Evolutionary conservation across 495 filamentous ascomycete species (phyloP).

Genomic region (Xylaria flabelliformis): DNA sequence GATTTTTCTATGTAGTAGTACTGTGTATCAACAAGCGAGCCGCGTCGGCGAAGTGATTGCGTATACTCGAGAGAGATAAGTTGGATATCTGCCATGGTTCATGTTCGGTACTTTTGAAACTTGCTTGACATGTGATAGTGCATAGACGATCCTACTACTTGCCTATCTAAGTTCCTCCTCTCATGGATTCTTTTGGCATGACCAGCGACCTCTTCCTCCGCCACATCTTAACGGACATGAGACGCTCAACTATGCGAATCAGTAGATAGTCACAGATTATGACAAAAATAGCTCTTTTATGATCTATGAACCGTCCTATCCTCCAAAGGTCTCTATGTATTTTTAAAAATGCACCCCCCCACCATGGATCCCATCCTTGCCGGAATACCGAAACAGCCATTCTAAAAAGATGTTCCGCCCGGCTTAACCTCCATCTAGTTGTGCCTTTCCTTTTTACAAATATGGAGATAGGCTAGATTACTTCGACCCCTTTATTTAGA

Average conservation of each 20-base stretch:
- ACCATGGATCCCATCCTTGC: slow-evolving; percentile 15
- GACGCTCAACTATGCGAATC: background rate
- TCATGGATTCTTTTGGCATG: too few species aligned
- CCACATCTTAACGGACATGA: background rate
- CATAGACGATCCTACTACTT: background rate
- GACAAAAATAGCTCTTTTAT: slow-evolving; percentile 14
- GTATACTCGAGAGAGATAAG: background rate
- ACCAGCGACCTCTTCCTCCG: too few species aligned
- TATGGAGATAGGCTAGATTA: background rate
- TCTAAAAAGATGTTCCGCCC: background rate
- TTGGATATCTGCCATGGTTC: background rate
- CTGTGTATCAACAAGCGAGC: slow-evolving; percentile 7
- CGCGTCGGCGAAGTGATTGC: background rate
- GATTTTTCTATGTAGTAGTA: slow-evolving; percentile 13
- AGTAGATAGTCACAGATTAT: background rate
- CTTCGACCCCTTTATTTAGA: background rate
- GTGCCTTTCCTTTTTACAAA: background rate
- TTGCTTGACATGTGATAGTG: background rate
- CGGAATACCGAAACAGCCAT: background rate
- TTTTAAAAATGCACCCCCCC: slow-evolving; percentile 15
- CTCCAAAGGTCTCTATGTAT: slow-evolving; percentile 9
- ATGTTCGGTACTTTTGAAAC: background rate
- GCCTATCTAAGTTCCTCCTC: too few species aligned
- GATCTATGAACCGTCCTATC: slow-evolving; percentile 14
- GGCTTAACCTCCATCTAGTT: background rate